Evolutionary conservation across 2,329 filamentous ascomycete species (phyloP), one percentile per base, ranked within the genome.

Genomic region (Fragosphaeria purpurea): DNA sequence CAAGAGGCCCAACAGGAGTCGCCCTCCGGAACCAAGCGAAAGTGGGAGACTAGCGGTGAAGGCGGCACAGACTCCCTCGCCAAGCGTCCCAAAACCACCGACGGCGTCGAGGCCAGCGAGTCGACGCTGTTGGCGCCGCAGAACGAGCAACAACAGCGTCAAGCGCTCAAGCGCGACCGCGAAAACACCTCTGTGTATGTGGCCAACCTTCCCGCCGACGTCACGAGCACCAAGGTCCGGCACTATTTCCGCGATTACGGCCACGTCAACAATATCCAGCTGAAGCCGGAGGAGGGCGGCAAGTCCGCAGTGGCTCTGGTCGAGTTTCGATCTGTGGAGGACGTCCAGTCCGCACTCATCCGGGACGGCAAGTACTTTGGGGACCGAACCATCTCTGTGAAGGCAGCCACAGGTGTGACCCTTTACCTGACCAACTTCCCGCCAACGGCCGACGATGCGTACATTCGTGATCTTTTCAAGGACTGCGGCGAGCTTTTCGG

Each of bases 221-320:
- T 82, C 1, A 82, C 82, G 1, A 81, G 88, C 60, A 83, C 79
- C 10, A 85, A 84, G 59, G 69, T 97, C 11, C 81, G 85, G 51
- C 86, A 95, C 63, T 97, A 95, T 64, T 97, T 98, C 70, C 84
- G 85, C 61, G 88, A 90, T 55, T 94, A 90, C 59, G 93, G 93
- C 10, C 83, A 82, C 41, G 85, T 96, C 62, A 87, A 88, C 59
- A 83, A 83, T 55, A 71, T 96, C 35, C 84, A 80, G 43, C 71
- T 91, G 47, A 72, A 86, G 35, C 71, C 72, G 37, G 82, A 88
- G 42, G 66, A 75, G 2, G 74, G 81, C 44, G 72, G 71, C n/a
- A 68, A 76, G 44, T 79, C 81, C 2, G 70, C 81, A 11, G 82
- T 82, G 4, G 88, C 88, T 2, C 72, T 93, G 44, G 81, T 98